A percentile compares a stretch with the other conserved stretches of the same genome.
These are phyloP conservation scores for Moesziomyces sp. DNA, from an alignment of 1,284 basidiomycete genomes.

Conservation along the genomic window DNA sequence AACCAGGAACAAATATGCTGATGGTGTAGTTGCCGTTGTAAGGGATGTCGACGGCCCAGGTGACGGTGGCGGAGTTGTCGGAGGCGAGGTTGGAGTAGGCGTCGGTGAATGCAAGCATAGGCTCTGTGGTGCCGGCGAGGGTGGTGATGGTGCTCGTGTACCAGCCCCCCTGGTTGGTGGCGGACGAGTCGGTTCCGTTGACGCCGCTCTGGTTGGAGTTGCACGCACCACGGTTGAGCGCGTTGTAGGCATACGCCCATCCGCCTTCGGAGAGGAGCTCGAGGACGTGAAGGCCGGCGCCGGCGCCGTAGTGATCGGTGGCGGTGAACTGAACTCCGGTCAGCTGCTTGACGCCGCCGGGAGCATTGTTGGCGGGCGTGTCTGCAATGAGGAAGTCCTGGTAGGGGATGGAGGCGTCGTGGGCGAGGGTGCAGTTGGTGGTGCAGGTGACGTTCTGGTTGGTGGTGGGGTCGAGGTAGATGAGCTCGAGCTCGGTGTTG, in stretches of 20 bases:
- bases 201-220: conserved; percentile 51
- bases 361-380: conserved; percentile 50
- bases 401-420: conserved; percentile 76
- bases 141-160: conserved; percentile 51
- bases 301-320: conserved; percentile 78
- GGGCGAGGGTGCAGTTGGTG: conserved; percentile 66
- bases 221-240: conserved; percentile 57
- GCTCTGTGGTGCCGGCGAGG: conserved; percentile 80
- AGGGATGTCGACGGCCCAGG: conserved; percentile 89
- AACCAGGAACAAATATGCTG: conserved; percentile 87
- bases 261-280: conserved; percentile 87
- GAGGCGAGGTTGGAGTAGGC: conserved; percentile 75
- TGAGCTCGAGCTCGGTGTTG: conserved; percentile 80
- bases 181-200: conserved; percentile 48
- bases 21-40: conserved; percentile 86
- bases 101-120: conserved; percentile 78
- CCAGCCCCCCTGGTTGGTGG: conserved; percentile 57
- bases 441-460: conserved; percentile 75
- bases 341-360: conserved; percentile 72
- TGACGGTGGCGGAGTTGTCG: conserved; percentile 77
- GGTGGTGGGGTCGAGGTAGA: conserved; percentile 80
- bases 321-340: conserved; percentile 80
- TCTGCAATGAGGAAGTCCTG: conserved; percentile 85
- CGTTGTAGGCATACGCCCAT: conserved; percentile 60
- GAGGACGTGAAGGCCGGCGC: conserved; percentile 85